Evolutionary conservation across 352 stramenopile species (phyloP).

Genomic region (Blastocystis sp.): DNA sequence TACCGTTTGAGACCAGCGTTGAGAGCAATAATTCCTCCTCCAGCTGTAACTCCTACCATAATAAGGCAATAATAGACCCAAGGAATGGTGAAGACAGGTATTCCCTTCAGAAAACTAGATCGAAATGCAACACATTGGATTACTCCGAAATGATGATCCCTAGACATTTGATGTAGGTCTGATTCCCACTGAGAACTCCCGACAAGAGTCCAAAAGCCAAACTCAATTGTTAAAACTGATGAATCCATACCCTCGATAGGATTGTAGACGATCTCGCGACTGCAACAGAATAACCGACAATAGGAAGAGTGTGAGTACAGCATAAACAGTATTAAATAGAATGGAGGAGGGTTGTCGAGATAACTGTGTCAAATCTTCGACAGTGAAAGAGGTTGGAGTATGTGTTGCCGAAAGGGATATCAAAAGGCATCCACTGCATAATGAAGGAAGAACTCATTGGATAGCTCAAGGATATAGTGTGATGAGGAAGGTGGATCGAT

Average conservation of each 20-base stretch:
- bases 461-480: conserved; percentile 35
- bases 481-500: conserved; percentile 38
- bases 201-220: conserved; percentile 26
- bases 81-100: background rate
- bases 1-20: background rate
- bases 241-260: background rate
- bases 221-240: background rate
- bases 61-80: conserved; percentile 48
- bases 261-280: background rate
- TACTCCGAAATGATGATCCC: conserved; percentile 26
- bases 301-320: background rate
- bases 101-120: conserved; percentile 19
- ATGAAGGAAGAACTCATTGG: conserved; percentile 14
- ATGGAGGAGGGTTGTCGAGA: background rate
- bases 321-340: conserved; percentile 19
- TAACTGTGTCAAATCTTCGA: background rate
- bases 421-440: conserved; percentile 18
- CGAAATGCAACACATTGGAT: background rate
- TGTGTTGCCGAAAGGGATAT: conserved; percentile 40
- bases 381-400: background rate
- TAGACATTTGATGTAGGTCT: conserved; percentile 50
- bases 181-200: conserved; percentile 36
- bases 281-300: background rate
- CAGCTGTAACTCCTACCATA: conserved; percentile 46
- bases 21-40: conserved; percentile 27